A percentile compares a stretch with the other conserved stretches of the same genome.
Evolutionary conservation across 1,139 yeast species (phyloP).

Genomic region (Blastobotrys arbuscula): DNA sequence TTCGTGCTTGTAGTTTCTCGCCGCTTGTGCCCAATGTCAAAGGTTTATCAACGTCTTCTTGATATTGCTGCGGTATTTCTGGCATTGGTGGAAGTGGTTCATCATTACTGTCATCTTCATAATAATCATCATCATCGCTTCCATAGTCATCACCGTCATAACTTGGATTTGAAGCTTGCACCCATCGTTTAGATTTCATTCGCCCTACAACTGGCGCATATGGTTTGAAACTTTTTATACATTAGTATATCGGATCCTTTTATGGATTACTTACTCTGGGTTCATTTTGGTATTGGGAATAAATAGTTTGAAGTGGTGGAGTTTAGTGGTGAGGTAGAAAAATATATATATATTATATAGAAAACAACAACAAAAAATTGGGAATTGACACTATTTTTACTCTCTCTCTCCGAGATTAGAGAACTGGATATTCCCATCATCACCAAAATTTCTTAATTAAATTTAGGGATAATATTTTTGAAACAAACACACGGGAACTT

Average conservation of each 20-base stretch:
- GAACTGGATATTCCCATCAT: no score
- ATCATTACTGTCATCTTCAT: slow-evolving; percentile 23
- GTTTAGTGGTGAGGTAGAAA: not conserved
- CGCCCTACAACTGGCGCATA: slow-evolving; percentile 33
- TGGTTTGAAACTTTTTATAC: slow-evolving; percentile 17
- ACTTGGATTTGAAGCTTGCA: slow-evolving; percentile 30
- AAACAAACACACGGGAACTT: not conserved
- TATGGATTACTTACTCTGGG: not conserved
- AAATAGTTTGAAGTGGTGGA: not conserved
- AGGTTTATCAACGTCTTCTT: slow-evolving; percentile 14
- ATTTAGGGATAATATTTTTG: not conserved
- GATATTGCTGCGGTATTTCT: slow-evolving; percentile 18
- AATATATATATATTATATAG: not conserved
- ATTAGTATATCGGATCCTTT: no score
- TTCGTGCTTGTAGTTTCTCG: slow-evolving; percentile 11
- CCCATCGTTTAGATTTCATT: slow-evolving; percentile 38
- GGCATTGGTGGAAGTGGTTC: slow-evolving; percentile 28
- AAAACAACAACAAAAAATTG: not conserved
- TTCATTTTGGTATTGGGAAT: not conserved
- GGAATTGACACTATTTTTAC: no score
- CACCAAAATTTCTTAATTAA: not conserved
- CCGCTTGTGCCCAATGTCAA: slow-evolving; percentile 23
- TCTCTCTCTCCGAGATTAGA: no score
- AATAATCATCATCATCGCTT: slow-evolving; percentile 27
- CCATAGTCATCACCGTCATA: slow-evolving; percentile 37